Conservation (phyloP, 495 filamentous ascomycete species). For the Stereocaulon alpinum region DNA sequence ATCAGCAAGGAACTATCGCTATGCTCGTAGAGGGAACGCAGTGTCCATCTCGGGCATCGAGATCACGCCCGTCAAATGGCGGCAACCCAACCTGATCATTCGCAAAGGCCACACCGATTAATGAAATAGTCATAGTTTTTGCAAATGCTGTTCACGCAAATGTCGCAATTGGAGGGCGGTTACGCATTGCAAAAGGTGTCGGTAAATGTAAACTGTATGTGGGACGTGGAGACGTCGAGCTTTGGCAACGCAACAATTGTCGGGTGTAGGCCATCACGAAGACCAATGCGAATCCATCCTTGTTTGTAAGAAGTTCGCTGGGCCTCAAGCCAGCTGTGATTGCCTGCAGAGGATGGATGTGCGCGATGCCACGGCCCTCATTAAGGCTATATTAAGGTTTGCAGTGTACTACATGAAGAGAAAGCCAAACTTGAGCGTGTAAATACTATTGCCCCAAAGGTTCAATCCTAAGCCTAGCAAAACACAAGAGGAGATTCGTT, state of each 20-base stretch:
- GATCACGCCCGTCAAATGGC: conserved; percentile 5
- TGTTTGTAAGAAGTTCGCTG: background rate
- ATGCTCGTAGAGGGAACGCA: background rate
- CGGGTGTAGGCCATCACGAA: background rate
- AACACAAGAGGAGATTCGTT: background rate
- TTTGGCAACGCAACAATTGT: background rate
- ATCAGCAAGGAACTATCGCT: background rate
- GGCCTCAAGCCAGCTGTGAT: background rate
- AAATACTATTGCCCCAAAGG: background rate
- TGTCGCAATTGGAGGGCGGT: conserved; percentile 3
- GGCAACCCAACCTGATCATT: background rate
- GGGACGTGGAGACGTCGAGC: background rate
- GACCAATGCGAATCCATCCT: background rate
- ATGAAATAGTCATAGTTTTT: conserved; percentile 1
- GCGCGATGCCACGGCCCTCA: background rate
- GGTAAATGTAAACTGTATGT: background rate
- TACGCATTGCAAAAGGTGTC: background rate
- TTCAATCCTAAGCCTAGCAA: background rate
- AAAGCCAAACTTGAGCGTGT: background rate
- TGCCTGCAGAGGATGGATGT: background rate
- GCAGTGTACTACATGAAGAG: background rate
- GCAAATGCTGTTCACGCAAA: background rate
- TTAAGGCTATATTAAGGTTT: background rate
- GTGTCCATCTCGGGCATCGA: conserved; percentile 2
- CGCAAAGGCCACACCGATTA: background rate